A percentile compares a stretch with the other conserved stretches of the same genome.
These are phyloP conservation scores for Acacia concinna DNA, from an alignment of 331 rosid genomes.

Conservation along the genomic window DNA sequence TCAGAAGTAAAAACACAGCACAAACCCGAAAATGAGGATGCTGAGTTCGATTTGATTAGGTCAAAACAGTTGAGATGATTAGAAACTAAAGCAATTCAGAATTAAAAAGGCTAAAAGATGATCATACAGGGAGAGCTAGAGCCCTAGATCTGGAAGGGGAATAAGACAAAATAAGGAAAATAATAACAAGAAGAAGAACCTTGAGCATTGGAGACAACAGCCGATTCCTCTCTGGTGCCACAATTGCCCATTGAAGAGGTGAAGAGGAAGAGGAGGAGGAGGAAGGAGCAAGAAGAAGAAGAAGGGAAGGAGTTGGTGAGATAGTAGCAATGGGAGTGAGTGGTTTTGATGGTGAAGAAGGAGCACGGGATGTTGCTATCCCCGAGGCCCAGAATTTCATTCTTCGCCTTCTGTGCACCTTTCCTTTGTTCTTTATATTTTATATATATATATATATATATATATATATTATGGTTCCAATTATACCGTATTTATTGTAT, in stretches of 20 bases:
- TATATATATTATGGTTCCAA: background rate
- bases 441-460: background rate
- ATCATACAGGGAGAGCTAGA: background rate
- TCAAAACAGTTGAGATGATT: background rate
- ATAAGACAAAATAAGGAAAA: background rate
- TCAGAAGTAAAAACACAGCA: background rate
- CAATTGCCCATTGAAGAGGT: slow-evolving; percentile 79
- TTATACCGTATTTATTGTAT: slow-evolving; percentile 9
- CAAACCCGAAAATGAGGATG: background rate
- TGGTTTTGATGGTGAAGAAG: background rate
- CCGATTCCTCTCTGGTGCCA: slow-evolving; percentile 97
- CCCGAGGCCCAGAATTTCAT: slow-evolving; percentile 29
- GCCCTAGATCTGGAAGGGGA: slow-evolving; percentile 43
- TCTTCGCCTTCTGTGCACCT: slow-evolving; percentile 5
- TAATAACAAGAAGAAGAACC: slow-evolving; percentile 39
- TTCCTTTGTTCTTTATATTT: background rate
- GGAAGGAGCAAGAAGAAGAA: background rate
- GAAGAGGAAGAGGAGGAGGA: background rate
- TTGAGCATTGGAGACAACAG: slow-evolving; percentile 94
- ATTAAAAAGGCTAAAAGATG: background rate
- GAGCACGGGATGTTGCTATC: slow-evolving; percentile 15
- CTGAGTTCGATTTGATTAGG: background rate
- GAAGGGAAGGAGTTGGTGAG: background rate
- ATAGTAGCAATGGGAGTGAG: slow-evolving; percentile 1
- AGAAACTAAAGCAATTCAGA: background rate